Evolutionary conservation across 805 yeast genomes (phyloP).

Genomic region (Kodamaea fukazawae): DNA sequence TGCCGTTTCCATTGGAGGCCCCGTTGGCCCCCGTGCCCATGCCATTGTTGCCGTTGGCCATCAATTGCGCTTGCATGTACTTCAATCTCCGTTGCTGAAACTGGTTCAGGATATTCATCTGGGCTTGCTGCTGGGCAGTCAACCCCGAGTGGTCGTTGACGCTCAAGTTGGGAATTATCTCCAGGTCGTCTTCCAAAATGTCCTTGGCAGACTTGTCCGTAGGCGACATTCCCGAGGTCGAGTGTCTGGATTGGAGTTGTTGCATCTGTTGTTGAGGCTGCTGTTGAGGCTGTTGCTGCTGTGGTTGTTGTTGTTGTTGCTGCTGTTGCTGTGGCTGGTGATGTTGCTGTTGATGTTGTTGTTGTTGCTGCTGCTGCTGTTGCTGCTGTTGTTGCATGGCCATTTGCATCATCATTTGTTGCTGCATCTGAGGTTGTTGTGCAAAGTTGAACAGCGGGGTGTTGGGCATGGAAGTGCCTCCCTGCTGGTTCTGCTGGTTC

Average conservation of each 20-base stretch:
- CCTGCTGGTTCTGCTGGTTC: constrained; percentile 14
- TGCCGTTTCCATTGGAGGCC: neutral
- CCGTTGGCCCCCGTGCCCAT: constrained; percentile 1
- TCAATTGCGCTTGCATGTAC: constrained; percentile 17
- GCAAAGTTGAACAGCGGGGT: neutral
- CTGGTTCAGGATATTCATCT: constrained; percentile 17
- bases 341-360: constrained; percentile 5
- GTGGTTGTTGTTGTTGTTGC: constrained; percentile 20
- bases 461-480: constrained; percentile 6
- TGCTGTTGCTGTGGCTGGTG: constrained; percentile 11
- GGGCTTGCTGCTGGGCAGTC: constrained; percentile 16
- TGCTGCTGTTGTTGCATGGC: constrained; percentile 25
- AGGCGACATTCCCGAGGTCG: constrained; percentile 2
- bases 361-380: constrained; percentile 14
- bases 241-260: constrained; percentile 2
- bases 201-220: constrained; percentile 2
- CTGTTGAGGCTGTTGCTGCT: neutral
- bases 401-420: constrained; percentile 11
- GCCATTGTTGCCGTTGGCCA: constrained; percentile 5
- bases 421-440: constrained; percentile 7
- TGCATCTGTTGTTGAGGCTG: constrained; percentile 1
- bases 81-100: constrained; percentile 17
- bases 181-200: constrained; percentile 10
- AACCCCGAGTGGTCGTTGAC: constrained; percentile 5
- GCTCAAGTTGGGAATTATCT: constrained; percentile 10